Evolutionary conservation across 441 rosid species (phyloP), one percentile per base, ranked within the genome.

Genomic region (Arabidopsis hybrid): DNA sequence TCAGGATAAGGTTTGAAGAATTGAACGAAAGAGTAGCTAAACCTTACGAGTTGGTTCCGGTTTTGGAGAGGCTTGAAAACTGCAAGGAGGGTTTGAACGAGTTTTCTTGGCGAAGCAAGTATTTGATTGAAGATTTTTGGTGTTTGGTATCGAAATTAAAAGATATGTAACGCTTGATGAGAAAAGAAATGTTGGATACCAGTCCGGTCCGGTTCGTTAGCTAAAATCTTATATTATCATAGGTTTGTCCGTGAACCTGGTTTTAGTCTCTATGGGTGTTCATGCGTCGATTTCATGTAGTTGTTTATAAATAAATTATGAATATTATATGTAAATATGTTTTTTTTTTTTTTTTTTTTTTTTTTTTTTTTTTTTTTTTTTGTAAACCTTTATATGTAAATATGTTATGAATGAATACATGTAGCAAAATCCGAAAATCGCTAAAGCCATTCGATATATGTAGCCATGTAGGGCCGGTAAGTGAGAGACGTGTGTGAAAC

Each of bases 61-160:
- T 49, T 47, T 29, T 66, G 36, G 66, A 0, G 45, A 73, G 72
- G 29, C 59, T 65, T 58, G 72, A 65, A 47, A 49, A 39, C 0
- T 73, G 53, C 26, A 39, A 65, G 29, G 77, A 65, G 2, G 52
- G 60, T 16, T 29, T 73, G 36, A 66, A 18, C 12, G 78, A 65
- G 16, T 73, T 65, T 73, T 49, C 72, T 29, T 73, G 72, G 77
- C 77, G 42, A 46, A 12, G 43, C 13, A 73, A 16, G 12, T 10
- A 65, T 73, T 47, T 58, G 52, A 29, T 58, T 49, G 78, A 58
- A 58, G 67, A 59, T 39, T 65, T 73, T 65, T 73, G 78, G 78
- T 29, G 16, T 26, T 47, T 65, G 16, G 52, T 73, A 47, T 36
- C 32, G 29, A 65, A 58, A 17, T 39, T 73, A 18, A 63, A 55